These are phyloP conservation scores for Globisporangium middletonii DNA, from an alignment of 352 stramenopile genomes.

Conservation along the genomic window DNA sequence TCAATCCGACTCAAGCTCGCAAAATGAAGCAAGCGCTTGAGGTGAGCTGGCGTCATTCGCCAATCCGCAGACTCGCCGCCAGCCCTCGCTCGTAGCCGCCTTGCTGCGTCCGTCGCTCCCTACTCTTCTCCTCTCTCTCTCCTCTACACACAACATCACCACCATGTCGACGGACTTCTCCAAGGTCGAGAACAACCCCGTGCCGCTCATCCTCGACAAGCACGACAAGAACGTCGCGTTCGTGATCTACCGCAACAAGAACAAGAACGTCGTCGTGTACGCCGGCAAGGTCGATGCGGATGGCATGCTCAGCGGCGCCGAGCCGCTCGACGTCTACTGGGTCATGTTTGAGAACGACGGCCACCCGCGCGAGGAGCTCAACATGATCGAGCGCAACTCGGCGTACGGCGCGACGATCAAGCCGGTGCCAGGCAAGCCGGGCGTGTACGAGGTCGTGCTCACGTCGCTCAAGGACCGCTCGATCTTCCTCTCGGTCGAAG, in stretches of 20 bases:
- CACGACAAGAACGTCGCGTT: slow-evolving; percentile 75
- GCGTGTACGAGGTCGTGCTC: slow-evolving; percentile 67
- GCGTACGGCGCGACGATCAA: slow-evolving; percentile 77
- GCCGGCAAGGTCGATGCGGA: slow-evolving; percentile 56
- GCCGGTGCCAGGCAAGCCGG: slow-evolving; percentile 53
- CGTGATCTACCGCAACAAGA: slow-evolving; percentile 88
- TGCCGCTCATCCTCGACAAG: slow-evolving; percentile 70
- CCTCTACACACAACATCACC: not conserved
- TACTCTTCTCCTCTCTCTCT: not conserved
- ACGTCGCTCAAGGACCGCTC: slow-evolving; percentile 82
- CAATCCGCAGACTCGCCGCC: not conserved
- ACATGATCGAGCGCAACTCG: slow-evolving; percentile 84
- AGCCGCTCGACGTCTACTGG: slow-evolving; percentile 85
- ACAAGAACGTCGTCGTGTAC: slow-evolving; percentile 88
- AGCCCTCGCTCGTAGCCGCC: not conserved
- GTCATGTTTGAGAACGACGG: slow-evolving; percentile 89
- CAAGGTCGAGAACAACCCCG: slow-evolving; percentile 84
- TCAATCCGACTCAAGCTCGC: not conserved
- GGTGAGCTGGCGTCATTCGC: not conserved
- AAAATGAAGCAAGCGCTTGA: not conserved
- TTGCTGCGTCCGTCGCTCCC: not conserved
- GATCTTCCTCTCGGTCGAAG: slow-evolving; percentile 67
- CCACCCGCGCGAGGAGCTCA: slow-evolving; percentile 75
- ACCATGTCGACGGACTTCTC: slow-evolving; percentile 80
- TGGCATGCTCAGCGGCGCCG: slow-evolving; percentile 48